Conservation (phyloP, 371 early-diverging fungal species). For the Mortierella sp. region DNA sequence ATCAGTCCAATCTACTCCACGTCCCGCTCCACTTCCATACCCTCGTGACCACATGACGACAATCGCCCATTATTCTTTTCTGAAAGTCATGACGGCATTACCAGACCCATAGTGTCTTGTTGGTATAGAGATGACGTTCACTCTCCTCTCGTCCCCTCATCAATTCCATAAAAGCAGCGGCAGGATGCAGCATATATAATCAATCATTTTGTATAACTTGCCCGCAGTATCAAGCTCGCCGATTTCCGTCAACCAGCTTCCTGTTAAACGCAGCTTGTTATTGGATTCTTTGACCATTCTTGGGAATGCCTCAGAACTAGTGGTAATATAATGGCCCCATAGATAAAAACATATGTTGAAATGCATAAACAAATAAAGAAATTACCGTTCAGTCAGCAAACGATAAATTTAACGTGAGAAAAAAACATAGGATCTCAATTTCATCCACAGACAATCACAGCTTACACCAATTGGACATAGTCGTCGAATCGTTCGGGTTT, state of each 20-base stretch:
- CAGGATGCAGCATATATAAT: neutral
- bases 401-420: neutral
- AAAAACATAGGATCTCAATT: neutral
- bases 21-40: neutral
- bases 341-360: neutral
- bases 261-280: conserved; percentile 84
- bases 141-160: neutral
- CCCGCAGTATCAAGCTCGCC: conserved; percentile 90
- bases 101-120: neutral
- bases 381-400: neutral
- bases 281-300: conserved; percentile 78
- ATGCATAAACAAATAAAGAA: neutral
- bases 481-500: conserved; percentile 89
- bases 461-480: conserved; percentile 79
- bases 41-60: conserved; percentile 7
- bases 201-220: conserved; percentile 49
- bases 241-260: conserved; percentile 89
- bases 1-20: neutral
- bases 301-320: conserved; percentile 79
- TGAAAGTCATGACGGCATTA: neutral
- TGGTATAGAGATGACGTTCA: neutral
- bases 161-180: neutral
- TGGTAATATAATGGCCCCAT: neutral
- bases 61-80: neutral
- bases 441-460: neutral